Conservation (phyloP, 2,329 filamentous ascomycete species). For the Pseudonectria foliicola region DNA sequence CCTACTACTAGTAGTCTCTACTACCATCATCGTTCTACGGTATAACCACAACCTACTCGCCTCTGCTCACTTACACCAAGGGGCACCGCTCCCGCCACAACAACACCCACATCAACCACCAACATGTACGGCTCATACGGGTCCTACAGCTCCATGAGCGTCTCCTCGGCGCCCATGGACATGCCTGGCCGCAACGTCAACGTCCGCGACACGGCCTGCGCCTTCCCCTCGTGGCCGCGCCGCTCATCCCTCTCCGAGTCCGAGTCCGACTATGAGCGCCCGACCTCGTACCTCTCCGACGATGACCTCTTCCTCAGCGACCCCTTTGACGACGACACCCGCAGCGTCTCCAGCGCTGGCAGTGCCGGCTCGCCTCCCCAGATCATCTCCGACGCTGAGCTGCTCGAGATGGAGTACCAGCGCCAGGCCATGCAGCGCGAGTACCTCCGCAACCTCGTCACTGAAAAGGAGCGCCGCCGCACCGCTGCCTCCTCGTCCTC, state of each 20-base stretch:
- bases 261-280: slow-evolving; percentile 35
- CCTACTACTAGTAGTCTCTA: too few relatives aligned
- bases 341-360: slow-evolving; percentile 41
- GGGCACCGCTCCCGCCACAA: slow-evolving; percentile 11
- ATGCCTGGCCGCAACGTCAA: slow-evolving; percentile 36
- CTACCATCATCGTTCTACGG: slow-evolving; percentile 7
- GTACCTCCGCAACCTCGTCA: slow-evolving; percentile 41
- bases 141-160: slow-evolving; percentile 43
- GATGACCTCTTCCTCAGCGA: slow-evolving; percentile 53
- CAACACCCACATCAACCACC: slow-evolving; percentile 13
- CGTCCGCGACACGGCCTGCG: slow-evolving; percentile 40
- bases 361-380: slow-evolving; percentile 31
- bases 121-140: slow-evolving; percentile 45
- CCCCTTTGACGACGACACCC: slow-evolving; percentile 43
- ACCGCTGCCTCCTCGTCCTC: slow-evolving; percentile 15
- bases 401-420: slow-evolving; percentile 44
- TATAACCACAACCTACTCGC: slow-evolving; percentile 7
- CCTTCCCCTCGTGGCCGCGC: slow-evolving; percentile 53
- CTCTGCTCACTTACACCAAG: slow-evolving; percentile 9
- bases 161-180: slow-evolving; percentile 37
- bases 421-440: slow-evolving; percentile 45
- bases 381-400: slow-evolving; percentile 39
- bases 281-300: slow-evolving; percentile 54
- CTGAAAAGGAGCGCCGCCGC: slow-evolving; percentile 49
- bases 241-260: slow-evolving; percentile 43